Evolutionary conservation across 768 basidiomycete species (phyloP).

Genomic region (Coprinopsis sp.): DNA sequence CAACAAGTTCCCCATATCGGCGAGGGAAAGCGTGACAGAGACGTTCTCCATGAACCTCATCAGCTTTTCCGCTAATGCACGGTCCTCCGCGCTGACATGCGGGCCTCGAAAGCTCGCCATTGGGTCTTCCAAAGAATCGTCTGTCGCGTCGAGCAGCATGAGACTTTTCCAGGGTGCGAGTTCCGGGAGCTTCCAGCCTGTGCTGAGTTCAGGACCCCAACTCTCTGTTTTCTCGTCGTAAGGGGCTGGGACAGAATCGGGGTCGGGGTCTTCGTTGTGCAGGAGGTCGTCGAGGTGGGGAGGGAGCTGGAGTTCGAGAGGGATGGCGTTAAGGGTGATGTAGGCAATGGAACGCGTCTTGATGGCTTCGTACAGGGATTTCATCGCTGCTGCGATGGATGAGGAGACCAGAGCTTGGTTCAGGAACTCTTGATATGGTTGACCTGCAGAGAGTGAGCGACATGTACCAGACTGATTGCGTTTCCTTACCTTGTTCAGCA

Average conservation of each 20-base stretch:
- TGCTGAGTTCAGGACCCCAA: conserved; percentile 67
- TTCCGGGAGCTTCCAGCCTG: conserved; percentile 69
- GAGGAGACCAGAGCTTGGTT: conserved; percentile 57
- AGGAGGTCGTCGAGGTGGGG: conserved; percentile 71
- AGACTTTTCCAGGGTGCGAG: conserved; percentile 92
- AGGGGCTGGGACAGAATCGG: conserved; percentile 43
- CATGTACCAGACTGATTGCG: conserved; percentile 5
- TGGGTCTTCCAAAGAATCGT: conserved; percentile 48
- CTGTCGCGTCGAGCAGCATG: conserved; percentile 62
- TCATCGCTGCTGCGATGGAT: conserved; percentile 77
- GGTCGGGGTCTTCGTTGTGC: conserved; percentile 55
- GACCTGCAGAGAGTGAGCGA: conserved; percentile 35
- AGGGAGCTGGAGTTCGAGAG: conserved; percentile 83
- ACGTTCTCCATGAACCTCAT: conserved; percentile 72
- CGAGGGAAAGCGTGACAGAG: conserved; percentile 73
- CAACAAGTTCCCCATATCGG: conserved; percentile 73
- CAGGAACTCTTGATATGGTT: conserved; percentile 53
- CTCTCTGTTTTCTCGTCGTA: conserved; percentile 47
- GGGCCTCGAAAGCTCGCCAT: conserved; percentile 56
- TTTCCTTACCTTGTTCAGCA: conserved; percentile 51
- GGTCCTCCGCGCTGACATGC: conserved; percentile 60
- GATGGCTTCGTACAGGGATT: conserved; percentile 72
- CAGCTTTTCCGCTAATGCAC: conserved; percentile 63
- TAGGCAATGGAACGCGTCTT: conserved; percentile 74
- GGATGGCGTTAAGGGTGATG: conserved; percentile 71